These are phyloP conservation scores for Sporothrix pseudoabietina DNA, from an alignment of 2,329 filamentous ascomycete genomes.

Conservation along the genomic window DNA sequence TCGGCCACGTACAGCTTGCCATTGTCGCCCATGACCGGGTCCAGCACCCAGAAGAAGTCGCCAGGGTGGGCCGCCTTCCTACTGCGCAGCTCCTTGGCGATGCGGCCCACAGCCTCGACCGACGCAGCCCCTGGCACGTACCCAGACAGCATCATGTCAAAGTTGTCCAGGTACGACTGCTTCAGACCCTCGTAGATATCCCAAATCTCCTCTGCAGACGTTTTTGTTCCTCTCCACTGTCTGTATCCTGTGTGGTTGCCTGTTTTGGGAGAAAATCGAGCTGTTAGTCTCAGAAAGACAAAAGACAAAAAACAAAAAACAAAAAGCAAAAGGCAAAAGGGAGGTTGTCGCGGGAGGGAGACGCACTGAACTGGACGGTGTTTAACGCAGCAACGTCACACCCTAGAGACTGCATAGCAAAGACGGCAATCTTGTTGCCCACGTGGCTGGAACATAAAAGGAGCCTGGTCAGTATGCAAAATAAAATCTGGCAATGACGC, in stretches of 20 bases:
- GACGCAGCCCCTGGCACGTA: slow-evolving; percentile 88
- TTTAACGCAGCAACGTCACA: slow-evolving; percentile 94
- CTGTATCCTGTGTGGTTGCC: slow-evolving; percentile 94
- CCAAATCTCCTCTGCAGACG: slow-evolving; percentile 77
- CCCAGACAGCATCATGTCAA: slow-evolving; percentile 91
- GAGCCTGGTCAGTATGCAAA: background rate
- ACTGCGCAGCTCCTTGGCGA: slow-evolving; percentile 76
- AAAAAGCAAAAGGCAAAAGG: background rate
- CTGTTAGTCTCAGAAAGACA: background rate
- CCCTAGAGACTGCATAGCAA: slow-evolving; percentile 89
- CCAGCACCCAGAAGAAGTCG: slow-evolving; percentile 93
- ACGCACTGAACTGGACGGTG: slow-evolving; percentile 94
- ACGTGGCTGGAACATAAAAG: slow-evolving; percentile 73
- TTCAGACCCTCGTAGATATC: slow-evolving; percentile 83
- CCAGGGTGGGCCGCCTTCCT: slow-evolving; percentile 67
- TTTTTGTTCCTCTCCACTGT: slow-evolving; percentile 82
- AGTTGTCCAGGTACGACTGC: slow-evolving; percentile 81
- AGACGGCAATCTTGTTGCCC: slow-evolving; percentile 95
- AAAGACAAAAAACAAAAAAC: too few species aligned
- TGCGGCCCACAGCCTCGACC: slow-evolving; percentile 80
- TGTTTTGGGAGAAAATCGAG: slow-evolving; percentile 43
- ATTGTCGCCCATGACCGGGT: slow-evolving; percentile 98
- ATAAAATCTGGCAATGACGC: too few species aligned
- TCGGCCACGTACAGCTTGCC: slow-evolving; percentile 87
- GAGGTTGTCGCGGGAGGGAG: background rate